Conservation (phyloP, 257 asterid genomes). For the Phtheirospermum japonicum region DNA sequence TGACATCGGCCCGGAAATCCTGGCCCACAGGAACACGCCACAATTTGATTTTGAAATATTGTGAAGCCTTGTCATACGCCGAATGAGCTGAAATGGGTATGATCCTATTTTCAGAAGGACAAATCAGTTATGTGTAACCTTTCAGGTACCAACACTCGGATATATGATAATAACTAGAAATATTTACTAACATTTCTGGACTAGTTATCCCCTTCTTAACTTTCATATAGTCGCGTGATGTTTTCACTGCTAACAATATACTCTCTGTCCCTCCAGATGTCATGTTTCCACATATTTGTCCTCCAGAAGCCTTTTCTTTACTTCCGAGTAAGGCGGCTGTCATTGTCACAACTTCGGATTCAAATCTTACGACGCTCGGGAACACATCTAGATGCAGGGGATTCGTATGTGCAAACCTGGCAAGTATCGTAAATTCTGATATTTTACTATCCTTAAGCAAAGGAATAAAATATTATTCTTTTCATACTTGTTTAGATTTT, state of each 20-base stretch:
- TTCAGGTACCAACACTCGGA: constrained; percentile 11
- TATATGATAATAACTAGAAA: constrained; percentile 6
- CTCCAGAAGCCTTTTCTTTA: constrained; percentile 75
- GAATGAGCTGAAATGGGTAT: constrained; percentile 99
- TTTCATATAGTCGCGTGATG: constrained; percentile 94
- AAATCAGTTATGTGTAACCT: constrained; percentile 28
- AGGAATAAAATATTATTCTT: not conserved
- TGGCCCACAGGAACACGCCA: constrained; percentile 88
- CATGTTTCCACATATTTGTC: constrained; percentile 95
- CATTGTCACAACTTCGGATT: constrained; percentile 92
- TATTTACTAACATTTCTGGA: constrained; percentile 81
- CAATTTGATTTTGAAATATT: constrained; percentile 88
- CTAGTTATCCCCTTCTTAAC: constrained; percentile 70
- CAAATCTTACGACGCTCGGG: constrained; percentile 88
- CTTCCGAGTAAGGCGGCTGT: constrained; percentile 94
- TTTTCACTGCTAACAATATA: constrained; percentile 83
- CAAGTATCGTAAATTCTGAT: constrained; percentile 24
- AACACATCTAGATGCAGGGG: constrained; percentile 94
- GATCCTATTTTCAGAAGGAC: constrained; percentile 56
- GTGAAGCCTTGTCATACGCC: constrained; percentile 98
- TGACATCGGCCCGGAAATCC: constrained; percentile 81
- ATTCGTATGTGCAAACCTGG: constrained; percentile 97
- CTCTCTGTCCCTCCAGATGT: constrained; percentile 99
- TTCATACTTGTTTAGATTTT: not conserved
- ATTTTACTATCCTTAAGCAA: not conserved